phyloP scores from a whole-genome alignment of 495 filamentous ascomycete species.

The Penicillium manginii region DNA sequence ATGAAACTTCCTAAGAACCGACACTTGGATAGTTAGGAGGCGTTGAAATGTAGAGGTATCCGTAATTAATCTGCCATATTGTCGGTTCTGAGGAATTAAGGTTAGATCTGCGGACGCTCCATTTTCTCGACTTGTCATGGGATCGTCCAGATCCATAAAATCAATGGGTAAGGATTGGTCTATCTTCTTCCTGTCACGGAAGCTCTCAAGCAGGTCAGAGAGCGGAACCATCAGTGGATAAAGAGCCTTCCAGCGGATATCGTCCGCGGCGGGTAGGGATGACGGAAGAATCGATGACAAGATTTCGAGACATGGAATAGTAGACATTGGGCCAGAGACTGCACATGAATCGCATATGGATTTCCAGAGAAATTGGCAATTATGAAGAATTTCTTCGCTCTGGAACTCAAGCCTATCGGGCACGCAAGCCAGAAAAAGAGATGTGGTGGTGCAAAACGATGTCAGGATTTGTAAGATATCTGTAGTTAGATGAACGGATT shows the following conservation, averaged over 20 bases:
- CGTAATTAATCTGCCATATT: conserved; percentile 28
- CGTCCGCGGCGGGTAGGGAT: conserved; percentile 14
- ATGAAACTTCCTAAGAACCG: conserved; percentile 34
- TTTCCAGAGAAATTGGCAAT: conserved; percentile 38
- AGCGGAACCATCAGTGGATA: conserved; percentile 34
- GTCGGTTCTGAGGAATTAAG: conserved; percentile 39
- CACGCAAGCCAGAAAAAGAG: conserved; percentile 40
- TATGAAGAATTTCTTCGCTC: conserved; percentile 35
- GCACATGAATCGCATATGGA: conserved; percentile 39
- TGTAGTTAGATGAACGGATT: conserved; percentile 47
- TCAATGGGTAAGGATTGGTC: conserved; percentile 42
- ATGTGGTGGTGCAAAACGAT: conserved; percentile 46
- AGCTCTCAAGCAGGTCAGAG: conserved; percentile 46
- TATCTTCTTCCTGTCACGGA: conserved; percentile 34
- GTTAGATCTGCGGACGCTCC: conserved; percentile 27
- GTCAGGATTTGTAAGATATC: conserved; percentile 52
- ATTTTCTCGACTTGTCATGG: conserved; percentile 61
- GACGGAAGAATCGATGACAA: conserved; percentile 38
- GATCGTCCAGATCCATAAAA: conserved; percentile 79
- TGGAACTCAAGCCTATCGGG: conserved; percentile 33
- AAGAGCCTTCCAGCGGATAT: conserved; percentile 27
- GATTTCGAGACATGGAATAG: conserved; percentile 40
- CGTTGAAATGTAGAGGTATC: conserved; percentile 41
- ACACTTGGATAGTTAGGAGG: conserved; percentile 41
- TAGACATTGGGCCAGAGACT: conserved; percentile 28